Conservation (phyloP, 1,284 basidiomycete species). For the Pascua guehoae region DNA sequence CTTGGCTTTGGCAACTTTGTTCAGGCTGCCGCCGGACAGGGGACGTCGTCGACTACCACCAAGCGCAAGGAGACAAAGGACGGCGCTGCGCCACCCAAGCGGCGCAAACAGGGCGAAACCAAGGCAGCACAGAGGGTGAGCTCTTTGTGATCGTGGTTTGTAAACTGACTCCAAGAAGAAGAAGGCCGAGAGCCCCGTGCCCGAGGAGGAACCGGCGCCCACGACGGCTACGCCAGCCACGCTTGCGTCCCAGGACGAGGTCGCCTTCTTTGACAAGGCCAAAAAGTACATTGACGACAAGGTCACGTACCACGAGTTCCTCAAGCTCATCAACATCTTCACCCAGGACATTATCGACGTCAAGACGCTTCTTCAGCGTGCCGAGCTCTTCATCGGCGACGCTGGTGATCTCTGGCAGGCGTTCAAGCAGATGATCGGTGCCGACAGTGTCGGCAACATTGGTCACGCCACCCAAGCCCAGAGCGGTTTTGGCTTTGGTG, state of each 20-base stretch:
- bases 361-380: slow-evolving; percentile 74
- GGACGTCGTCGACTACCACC: background rate
- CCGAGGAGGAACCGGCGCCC: slow-evolving; percentile 22
- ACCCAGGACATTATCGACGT: slow-evolving; percentile 89
- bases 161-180: slow-evolving; percentile 24
- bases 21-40: slow-evolving; percentile 23
- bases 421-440: slow-evolving; percentile 82
- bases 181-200: slow-evolving; percentile 41
- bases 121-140: slow-evolving; percentile 29
- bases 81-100: slow-evolving; percentile 40
- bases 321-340: slow-evolving; percentile 92
- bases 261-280: slow-evolving; percentile 90
- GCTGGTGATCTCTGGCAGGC: slow-evolving; percentile 74
- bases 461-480: slow-evolving; percentile 64
- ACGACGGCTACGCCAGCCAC: slow-evolving; percentile 38
- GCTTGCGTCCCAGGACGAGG: slow-evolving; percentile 70
- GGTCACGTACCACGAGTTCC: slow-evolving; percentile 90
- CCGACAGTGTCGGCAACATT: slow-evolving; percentile 68
- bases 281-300: slow-evolving; percentile 79
- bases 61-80: slow-evolving; percentile 43
- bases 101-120: slow-evolving; percentile 54
- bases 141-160: background rate
- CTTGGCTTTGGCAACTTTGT: slow-evolving; percentile 35
- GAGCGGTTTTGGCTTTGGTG: slow-evolving; percentile 51
- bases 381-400: slow-evolving; percentile 68